These are phyloP conservation scores for Euryodendron excelsum DNA, from an alignment of 148 eudicot genomes.

Conservation along the genomic window DNA sequence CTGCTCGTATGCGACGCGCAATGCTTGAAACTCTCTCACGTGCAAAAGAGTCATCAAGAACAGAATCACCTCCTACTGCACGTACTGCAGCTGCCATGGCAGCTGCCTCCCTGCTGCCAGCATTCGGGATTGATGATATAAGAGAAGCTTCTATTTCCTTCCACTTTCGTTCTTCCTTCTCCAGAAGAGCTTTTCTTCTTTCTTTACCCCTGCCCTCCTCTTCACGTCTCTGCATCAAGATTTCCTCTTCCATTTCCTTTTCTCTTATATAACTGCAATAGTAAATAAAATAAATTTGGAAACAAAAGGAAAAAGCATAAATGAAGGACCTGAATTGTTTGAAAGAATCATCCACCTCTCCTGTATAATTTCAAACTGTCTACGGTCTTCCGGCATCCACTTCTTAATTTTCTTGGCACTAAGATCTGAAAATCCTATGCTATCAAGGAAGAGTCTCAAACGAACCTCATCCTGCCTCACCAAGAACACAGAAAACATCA, in stretches of 20 bases:
- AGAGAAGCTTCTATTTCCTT: conserved; percentile 98
- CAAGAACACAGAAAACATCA: conserved; percentile 19
- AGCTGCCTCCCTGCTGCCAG: conserved; percentile 96
- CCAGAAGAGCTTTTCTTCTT: conserved; percentile 94
- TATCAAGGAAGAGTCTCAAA: conserved; percentile 92
- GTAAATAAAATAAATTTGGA: conserved; percentile 15
- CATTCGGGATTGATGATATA: conserved; percentile 94
- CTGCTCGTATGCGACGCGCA: conserved; percentile 77
- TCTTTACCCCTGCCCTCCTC: conserved; percentile 99
- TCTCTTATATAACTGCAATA: conserved; percentile 82
- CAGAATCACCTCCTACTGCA: conserved; percentile 98
- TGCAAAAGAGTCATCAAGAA: conserved; percentile 94
- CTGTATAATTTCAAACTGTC: conserved; percentile 95
- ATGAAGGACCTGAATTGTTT: background rate
- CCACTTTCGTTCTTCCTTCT: conserved; percentile 99
- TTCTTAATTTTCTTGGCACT: conserved; percentile 97
- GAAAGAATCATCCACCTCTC: conserved; percentile 62
- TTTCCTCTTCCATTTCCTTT: conserved; percentile 99
- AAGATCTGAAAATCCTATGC: conserved; percentile 94
- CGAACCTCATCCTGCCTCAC: conserved; percentile 91
- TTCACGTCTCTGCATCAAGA: conserved; percentile 96
- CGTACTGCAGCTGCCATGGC: conserved; percentile 99
- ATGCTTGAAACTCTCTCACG: conserved; percentile 92
- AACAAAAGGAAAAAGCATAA: conserved; percentile 6
- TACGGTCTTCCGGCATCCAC: conserved; percentile 99